Conservation (phyloP, 371 early-diverging fungal species). For the Vittaforma corneae region DNA sequence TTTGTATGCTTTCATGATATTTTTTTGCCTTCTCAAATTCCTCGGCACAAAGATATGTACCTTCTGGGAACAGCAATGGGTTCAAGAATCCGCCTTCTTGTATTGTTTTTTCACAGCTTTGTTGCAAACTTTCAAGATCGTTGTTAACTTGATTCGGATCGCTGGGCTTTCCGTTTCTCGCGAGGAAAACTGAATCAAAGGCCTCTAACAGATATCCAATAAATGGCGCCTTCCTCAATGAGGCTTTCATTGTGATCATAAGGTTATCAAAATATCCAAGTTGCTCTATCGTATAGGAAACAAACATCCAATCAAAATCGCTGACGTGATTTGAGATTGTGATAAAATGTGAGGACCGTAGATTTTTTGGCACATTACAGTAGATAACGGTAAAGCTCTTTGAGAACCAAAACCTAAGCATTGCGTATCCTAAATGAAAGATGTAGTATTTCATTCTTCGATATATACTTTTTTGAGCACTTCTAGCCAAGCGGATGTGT, state of each 20-base stretch:
- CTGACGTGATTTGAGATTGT: conserved; percentile 52
- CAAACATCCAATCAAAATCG: conserved; percentile 54
- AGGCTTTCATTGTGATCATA: conserved; percentile 43
- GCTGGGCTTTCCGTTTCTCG: conserved; percentile 8
- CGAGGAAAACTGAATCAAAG: conserved; percentile 52
- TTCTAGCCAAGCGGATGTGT: neutral
- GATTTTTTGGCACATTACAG: conserved; percentile 24
- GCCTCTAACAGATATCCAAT: conserved; percentile 51
- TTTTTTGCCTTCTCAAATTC: conserved; percentile 40
- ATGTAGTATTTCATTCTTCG: conserved; percentile 17
- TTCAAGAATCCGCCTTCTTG: no score
- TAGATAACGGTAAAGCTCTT: conserved; percentile 36
- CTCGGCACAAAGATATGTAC: conserved; percentile 51
- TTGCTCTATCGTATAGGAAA: conserved; percentile 20
- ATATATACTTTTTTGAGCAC: neutral
- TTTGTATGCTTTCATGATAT: no score
- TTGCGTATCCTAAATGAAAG: conserved; percentile 28
- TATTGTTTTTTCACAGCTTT: no score
- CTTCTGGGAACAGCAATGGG: conserved; percentile 56
- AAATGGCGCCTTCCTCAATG: conserved; percentile 39
- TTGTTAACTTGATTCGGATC: no score
- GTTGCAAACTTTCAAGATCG: no score
- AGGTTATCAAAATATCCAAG: conserved; percentile 35
- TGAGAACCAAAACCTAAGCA: conserved; percentile 32
- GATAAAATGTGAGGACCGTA: conserved; percentile 33